phyloP scores from a whole-genome alignment of 1,284 basidiomycete genomes.

The Malassezia japonica region DNA sequence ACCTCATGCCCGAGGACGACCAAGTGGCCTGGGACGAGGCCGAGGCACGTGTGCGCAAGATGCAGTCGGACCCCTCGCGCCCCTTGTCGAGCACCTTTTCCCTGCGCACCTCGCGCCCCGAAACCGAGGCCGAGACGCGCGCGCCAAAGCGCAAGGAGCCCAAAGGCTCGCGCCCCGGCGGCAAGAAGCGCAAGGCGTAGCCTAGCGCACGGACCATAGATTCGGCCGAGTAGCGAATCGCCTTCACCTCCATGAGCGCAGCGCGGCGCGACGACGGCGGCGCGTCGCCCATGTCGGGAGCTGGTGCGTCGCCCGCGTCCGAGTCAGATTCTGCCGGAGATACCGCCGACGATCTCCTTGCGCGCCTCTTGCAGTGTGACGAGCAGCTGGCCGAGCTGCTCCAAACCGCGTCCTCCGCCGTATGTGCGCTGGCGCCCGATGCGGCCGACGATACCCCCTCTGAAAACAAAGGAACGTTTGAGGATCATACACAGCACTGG shows the following conservation, averaged over 20 bases:
- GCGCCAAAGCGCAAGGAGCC: neutral
- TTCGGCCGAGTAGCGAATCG: conserved; percentile 1
- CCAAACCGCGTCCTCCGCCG: neutral
- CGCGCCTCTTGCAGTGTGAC: conserved; percentile 15
- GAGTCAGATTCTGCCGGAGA: neutral
- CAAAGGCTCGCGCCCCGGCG: neutral
- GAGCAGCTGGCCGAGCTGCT: conserved; percentile 14
- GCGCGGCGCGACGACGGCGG: too few species aligned
- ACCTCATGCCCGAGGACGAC: conserved; percentile 25
- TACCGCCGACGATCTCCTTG: conserved; percentile 13
- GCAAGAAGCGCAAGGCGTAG: neutral
- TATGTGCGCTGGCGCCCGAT: conserved; percentile 1
- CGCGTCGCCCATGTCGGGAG: neutral
- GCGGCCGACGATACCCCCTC: neutral
- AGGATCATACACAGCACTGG: conserved; percentile 7
- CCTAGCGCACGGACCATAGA: neutral
- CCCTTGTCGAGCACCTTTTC: conserved; percentile 20
- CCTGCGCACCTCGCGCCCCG: conserved; percentile 3
- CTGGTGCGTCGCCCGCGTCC: neutral
- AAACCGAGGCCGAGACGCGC: neutral
- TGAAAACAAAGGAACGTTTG: neutral
- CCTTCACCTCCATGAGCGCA: neutral
- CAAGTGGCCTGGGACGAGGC: conserved; percentile 34
- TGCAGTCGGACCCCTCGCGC: conserved; percentile 22
- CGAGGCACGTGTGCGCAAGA: conserved; percentile 31